Base-by-base conservation (phyloP, 2,329 filamentous ascomycete genomes). In the Balansia obtecta region DNA sequence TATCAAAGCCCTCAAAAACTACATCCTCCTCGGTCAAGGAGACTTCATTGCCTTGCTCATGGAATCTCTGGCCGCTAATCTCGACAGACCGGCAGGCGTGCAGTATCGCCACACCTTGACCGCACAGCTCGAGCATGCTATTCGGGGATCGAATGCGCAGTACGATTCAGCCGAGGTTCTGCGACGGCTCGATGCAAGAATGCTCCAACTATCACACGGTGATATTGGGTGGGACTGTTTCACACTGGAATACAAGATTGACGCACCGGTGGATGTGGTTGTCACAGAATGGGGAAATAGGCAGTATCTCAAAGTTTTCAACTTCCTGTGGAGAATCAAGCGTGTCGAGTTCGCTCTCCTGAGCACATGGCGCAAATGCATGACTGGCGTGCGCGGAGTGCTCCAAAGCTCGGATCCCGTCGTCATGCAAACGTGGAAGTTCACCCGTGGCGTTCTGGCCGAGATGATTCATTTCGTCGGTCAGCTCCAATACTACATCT, bases 221-320 rank as follows among this genome's bases (percentile, higher is more conserved):
- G 93, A 98, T 60, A 97, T 96, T 49, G 93, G 93, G 46, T 98
- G 93, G 93, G 93, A 98, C 63, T 95, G 94, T 63, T 98, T 98
- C 68, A 98, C 93, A 0, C 80, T 98, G 9, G 94, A 98, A 65
- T 98, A 98, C 71, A 96, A 97, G 65, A 93, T 98, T 58, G 90
- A 95, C 64, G 86, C 91, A 2, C 93, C 93, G 0, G 87, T 96
- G 22, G 93, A 98, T 63, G 93, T 98, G 30, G 90, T 98, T 45
- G 89, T 98, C 39, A 97, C 91, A 0, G 88, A 94, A 41, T 96
- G 90, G 80, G 90, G 89, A 44, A 91, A 87, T 57, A 86, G 91
- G 20, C 91, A 98, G 64, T 98, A 98, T 64, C 83, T 98, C 59
- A 97, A 97, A 64, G 88, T 98, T 10, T 98, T 98, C 77, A 98